Percentiles rank a stretch among this genome's conserved stretches.
These are phyloP conservation scores for Metarhizium humberi DNA, from an alignment of 2,329 filamentous ascomycete species.

Conservation along the genomic window DNA sequence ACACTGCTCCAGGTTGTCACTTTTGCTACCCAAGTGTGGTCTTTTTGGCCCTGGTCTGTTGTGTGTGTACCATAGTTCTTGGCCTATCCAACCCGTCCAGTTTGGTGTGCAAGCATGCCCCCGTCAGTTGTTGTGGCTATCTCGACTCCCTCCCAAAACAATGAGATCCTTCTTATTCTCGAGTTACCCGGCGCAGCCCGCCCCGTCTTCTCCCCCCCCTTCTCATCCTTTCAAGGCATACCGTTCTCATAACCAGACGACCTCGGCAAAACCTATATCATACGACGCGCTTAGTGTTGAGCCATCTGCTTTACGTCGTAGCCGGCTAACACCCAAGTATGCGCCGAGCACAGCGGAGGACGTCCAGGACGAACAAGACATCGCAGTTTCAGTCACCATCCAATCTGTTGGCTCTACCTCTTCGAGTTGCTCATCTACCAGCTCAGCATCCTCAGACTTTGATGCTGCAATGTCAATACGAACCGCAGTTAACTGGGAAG, in stretches of 20 bases:
- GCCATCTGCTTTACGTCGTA: neutral
- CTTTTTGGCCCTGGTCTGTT: neutral
- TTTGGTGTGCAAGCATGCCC: conserved; percentile 1
- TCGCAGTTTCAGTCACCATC: conserved; percentile 1
- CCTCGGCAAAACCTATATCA: neutral
- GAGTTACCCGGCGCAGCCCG: conserved; percentile 4
- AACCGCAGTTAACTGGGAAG: conserved; percentile 20
- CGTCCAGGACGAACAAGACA: neutral
- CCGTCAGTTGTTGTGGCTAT: conserved; percentile 1
- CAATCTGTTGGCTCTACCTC: neutral
- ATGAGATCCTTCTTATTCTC: conserved; percentile 10
- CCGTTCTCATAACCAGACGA: neutral
- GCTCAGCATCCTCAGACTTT: conserved; percentile 10
- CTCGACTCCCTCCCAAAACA: neutral
- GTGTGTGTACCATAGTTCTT: neutral
- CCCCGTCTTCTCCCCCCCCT: conserved; percentile 1
- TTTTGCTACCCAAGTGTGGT: neutral
- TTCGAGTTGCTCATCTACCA: conserved; percentile 1
- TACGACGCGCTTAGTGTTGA: neutral
- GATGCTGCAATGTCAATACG: conserved; percentile 26
- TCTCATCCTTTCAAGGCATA: neutral
- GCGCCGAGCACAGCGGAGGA: conserved; percentile 1
- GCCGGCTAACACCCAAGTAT: conserved; percentile 1
- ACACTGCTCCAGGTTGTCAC: neutral
- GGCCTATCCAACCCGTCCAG: neutral